A percentile compares a stretch with the other conserved stretches of the same genome.
Evolutionary conservation across 2,329 filamentous ascomycete genomes (phyloP).

Genomic region (Xylariaceae sp.): DNA sequence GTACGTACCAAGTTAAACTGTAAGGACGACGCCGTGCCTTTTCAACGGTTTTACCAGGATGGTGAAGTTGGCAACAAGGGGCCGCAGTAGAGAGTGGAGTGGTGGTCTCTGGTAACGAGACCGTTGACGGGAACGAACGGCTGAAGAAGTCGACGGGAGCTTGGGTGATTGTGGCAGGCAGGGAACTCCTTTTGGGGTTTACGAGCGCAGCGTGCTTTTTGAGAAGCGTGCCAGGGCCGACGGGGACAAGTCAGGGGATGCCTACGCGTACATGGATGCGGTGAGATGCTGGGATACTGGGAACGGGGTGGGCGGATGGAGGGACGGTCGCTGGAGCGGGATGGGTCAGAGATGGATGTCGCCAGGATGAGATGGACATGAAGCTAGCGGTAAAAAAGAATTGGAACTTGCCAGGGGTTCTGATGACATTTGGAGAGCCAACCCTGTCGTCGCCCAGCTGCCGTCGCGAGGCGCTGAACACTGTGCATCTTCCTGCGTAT

Average conservation of each 20-base stretch:
- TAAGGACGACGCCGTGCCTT: conserved; percentile 14
- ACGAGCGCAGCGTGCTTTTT: neutral
- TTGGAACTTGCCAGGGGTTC: no score
- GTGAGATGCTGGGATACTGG: neutral
- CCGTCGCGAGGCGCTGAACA: no score
- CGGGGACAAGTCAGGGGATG: neutral
- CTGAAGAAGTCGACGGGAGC: conserved; percentile 15
- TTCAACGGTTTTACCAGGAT: conserved; percentile 24
- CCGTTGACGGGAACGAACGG: conserved; percentile 21
- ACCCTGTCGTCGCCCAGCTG: no score
- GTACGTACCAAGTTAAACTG: conserved; percentile 15
- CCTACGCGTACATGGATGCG: neutral
- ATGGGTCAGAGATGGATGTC: no score
- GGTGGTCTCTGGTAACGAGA: conserved; percentile 17
- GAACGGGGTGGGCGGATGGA: neutral
- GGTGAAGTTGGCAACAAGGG: conserved; percentile 14
- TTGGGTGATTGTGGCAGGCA: conserved; percentile 1
- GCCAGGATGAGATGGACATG: no score
- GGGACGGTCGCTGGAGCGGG: no score
- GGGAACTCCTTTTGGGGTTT: conserved; percentile 13
- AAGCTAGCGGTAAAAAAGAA: no score
- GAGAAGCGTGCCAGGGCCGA: neutral
- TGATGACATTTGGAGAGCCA: no score
- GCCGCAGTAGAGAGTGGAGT: conserved; percentile 18
- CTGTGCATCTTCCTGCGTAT: no score